Evolutionary conservation across 1,284 basidiomycete genomes (phyloP).

Genomic region (Marasmius tenuissimus): DNA sequence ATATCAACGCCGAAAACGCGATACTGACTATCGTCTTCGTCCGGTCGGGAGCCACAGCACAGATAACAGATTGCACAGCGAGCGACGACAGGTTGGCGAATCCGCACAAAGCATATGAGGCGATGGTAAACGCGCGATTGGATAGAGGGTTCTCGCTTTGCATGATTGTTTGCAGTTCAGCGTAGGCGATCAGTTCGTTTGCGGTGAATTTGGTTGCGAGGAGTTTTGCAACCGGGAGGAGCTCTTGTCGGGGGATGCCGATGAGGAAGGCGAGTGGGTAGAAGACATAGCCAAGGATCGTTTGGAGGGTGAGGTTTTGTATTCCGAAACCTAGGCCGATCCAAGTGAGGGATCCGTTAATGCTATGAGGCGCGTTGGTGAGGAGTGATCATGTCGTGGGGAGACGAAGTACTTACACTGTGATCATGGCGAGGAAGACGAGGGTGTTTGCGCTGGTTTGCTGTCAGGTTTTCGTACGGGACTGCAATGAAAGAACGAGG

Average conservation of each 20-base stretch:
- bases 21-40: conserved; percentile 71
- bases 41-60: conserved; percentile 78
- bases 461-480: not conserved
- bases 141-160: conserved; percentile 55
- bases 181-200: conserved; percentile 86
- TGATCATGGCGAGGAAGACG: conserved; percentile 78
- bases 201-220: conserved; percentile 86
- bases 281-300: conserved; percentile 84
- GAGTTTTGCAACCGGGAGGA: conserved; percentile 74
- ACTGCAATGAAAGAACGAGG: not conserved
- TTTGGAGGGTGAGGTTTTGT: conserved; percentile 77
- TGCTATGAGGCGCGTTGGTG: conserved; percentile 24
- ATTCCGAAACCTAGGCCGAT: conserved; percentile 87
- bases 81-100: conserved; percentile 87
- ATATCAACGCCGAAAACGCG: conserved; percentile 80
- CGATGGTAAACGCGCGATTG: conserved; percentile 72
- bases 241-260: conserved; percentile 72
- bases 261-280: conserved; percentile 88
- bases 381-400: not conserved
- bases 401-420: conserved; percentile 40
- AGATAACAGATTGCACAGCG: conserved; percentile 88
- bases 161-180: conserved; percentile 56
- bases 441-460: conserved; percentile 67
- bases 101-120: conserved; percentile 84
- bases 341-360: conserved; percentile 89